Evolutionary conservation across 176 grass and related monocot genomes (phyloP), one percentile per base, ranked within the genome.

Genomic region (Coix lacrymajobi): DNA sequence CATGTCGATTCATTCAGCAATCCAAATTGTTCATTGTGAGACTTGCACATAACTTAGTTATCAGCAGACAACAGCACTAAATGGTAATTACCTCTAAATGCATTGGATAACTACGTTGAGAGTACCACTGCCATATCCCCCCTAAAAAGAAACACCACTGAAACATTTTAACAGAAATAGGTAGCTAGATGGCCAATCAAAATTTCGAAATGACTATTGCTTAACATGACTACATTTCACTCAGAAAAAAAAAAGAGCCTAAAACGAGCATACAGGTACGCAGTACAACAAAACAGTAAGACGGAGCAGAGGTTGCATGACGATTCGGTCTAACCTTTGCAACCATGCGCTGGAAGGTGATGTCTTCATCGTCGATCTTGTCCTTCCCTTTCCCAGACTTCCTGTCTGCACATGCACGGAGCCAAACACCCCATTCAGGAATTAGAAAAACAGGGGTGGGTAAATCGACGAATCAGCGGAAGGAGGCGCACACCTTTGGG

Each of bases 301-400:
- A 8, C 33, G 11, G 46, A 22, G 40, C 17, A 43, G 82, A 41
- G 34, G n/a, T 70, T 82, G 79, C 62, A 83, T 89, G 83, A 81
- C 89, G 84, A 93, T 90, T 79, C 72, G 83, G 88, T 88, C 90
- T 95, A 98, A 98, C 96, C 93, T 93, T 98, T 78, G 96, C 90
- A 19, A 98, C 96, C 96, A 95, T 98, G 62, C 96, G 92, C 57
- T 98, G 96, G 91, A 98, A 98, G 73, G 96, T 98, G 77, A 95
- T 74, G 79, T 98, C 96, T 73, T 98, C 96, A 79, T 93, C 91
- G 65, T 98, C 96, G 22, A 98, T 92, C 91, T 93, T 97, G 51
- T 97, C 95, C 81, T 97, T 98, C 28, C 96, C 93, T 74, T 98
- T 98, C 62, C 96, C 96, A 78, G 7, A 90, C 84, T 95, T 98